Conservation (phyloP, 345 rosid species). For the Corchorus capsularis region DNA sequence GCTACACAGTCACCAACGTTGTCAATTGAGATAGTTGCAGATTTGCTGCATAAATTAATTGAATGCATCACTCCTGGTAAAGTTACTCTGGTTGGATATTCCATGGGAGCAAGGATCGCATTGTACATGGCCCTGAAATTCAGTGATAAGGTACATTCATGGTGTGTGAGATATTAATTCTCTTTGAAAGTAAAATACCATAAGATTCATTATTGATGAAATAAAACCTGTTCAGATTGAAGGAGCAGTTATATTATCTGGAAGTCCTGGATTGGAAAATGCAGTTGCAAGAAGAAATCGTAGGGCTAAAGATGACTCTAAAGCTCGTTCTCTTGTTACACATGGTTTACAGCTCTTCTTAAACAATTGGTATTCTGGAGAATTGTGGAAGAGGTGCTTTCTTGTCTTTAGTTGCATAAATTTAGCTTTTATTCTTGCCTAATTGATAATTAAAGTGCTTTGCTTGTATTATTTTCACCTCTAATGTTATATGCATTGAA, state of each 20-base stretch:
- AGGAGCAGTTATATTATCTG: conserved; percentile 81
- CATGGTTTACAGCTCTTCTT: conserved; percentile 67
- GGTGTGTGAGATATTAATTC: conserved; percentile 10
- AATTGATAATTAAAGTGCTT: neutral
- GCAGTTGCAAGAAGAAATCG: conserved; percentile 59
- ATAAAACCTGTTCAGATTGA: conserved; percentile 45
- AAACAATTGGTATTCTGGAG: conserved; percentile 72
- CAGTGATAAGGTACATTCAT: conserved; percentile 49
- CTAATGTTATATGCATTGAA: conserved; percentile 19
- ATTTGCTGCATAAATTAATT: conserved; percentile 46
- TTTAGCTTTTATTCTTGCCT: neutral
- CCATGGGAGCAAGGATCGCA: conserved; percentile 94
- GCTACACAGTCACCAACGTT: conserved; percentile 34
- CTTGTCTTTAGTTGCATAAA: conserved; percentile 1
- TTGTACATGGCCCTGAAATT: conserved; percentile 74
- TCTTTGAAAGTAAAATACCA: neutral
- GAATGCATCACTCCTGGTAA: conserved; percentile 55
- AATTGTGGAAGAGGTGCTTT: conserved; percentile 77
- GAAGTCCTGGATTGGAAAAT: conserved; percentile 79
- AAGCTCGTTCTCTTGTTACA: conserved; percentile 48
- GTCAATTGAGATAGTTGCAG: conserved; percentile 60
- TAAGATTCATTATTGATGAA: conserved; percentile 6
- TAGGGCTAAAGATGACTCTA: conserved; percentile 63
- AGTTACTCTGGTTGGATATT: conserved; percentile 76
- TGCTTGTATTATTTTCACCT: conserved; percentile 18